Conservation (phyloP, 805 yeast genomes). For the Suhomyces faveliae region DNA sequence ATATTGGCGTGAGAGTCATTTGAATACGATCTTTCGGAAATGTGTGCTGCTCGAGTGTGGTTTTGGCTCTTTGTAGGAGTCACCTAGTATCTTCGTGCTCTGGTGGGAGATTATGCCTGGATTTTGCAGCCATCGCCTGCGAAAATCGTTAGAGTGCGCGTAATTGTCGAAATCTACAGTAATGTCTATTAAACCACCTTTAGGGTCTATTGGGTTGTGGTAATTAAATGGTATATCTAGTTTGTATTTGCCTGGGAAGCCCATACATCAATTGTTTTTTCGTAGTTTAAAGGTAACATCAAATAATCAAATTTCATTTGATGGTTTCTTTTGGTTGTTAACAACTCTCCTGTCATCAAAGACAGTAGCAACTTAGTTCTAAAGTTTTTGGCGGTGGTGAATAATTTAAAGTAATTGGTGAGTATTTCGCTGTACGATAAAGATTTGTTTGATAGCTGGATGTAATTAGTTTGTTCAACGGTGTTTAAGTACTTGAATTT, state of each 20-base stretch:
- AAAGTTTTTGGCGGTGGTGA: conserved; percentile 30
- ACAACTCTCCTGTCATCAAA: conserved; percentile 29
- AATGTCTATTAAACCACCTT: neutral
- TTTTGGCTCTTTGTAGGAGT: too few species aligned
- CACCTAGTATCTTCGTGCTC: too few species aligned
- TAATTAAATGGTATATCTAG: too few species aligned
- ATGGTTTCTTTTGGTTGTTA: conserved; percentile 24
- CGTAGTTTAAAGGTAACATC: conserved; percentile 35
- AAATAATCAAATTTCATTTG: conserved; percentile 30
- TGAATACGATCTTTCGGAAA: too few species aligned
- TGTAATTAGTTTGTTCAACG: conserved; percentile 20
- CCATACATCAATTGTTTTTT: conserved; percentile 28
- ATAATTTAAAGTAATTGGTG: conserved; percentile 27
- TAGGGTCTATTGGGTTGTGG: too few species aligned
- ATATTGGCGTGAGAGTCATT: too few species aligned
- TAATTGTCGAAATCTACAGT: neutral
- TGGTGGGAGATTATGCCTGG: too few species aligned
- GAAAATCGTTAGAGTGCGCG: too few species aligned
- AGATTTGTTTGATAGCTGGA: conserved; percentile 36
- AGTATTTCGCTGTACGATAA: conserved; percentile 37
- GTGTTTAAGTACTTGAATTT: conserved; percentile 25
- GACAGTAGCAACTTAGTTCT: conserved; percentile 17
- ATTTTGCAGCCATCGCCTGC: neutral
- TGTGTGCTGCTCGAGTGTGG: too few species aligned
- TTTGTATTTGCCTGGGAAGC: conserved; percentile 3